Percentiles rank a stretch among this genome's conserved stretches.
Evolutionary conservation across 352 stramenopile species (phyloP).

Genomic region (Pythium folliculosum): DNA sequence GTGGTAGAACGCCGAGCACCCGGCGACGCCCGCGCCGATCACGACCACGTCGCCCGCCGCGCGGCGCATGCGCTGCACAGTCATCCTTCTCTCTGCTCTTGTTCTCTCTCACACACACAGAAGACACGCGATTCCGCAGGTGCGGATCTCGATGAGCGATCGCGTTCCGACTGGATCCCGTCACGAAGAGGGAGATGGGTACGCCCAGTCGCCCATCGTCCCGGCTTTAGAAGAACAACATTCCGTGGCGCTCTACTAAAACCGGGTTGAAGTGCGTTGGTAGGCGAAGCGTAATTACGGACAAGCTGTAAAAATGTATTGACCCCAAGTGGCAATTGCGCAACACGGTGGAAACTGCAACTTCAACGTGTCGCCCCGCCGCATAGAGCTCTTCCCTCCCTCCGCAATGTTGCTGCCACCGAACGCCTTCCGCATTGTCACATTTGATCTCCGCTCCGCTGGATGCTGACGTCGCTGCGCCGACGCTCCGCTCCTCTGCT

Average conservation of each 20-base stretch:
- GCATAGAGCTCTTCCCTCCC: not conserved
- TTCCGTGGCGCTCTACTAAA: not conserved
- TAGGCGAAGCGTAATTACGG: slow-evolving; percentile 9
- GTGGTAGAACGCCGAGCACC: slow-evolving; percentile 81
- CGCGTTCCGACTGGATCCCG: not conserved
- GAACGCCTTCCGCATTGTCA: slow-evolving; percentile 15
- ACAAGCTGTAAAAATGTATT: slow-evolving; percentile 11
- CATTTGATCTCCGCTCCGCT: slow-evolving; percentile 13
- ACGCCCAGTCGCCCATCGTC: slow-evolving; percentile 15
- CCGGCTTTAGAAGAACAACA: slow-evolving; percentile 12
- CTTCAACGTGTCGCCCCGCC: slow-evolving; percentile 24
- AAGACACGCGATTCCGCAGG: not conserved
- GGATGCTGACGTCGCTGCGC: slow-evolving; percentile 11
- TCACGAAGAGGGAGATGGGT: slow-evolving; percentile 10
- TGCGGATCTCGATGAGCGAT: not conserved
- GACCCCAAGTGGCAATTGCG: not conserved
- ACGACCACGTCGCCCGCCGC: slow-evolving; percentile 65
- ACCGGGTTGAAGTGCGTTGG: slow-evolving; percentile 24
- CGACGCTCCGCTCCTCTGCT: slow-evolving; percentile 1
- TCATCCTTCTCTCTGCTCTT: not conserved
- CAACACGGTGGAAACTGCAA: slow-evolving; percentile 1
- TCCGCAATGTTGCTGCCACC: slow-evolving; percentile 14
- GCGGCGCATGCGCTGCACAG: slow-evolving; percentile 49
- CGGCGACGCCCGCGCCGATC: slow-evolving; percentile 68
- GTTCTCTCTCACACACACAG: not conserved